Conservation (phyloP, 2,329 filamentous ascomycete genomes). For the Cordyceps cateniannulata region DNA sequence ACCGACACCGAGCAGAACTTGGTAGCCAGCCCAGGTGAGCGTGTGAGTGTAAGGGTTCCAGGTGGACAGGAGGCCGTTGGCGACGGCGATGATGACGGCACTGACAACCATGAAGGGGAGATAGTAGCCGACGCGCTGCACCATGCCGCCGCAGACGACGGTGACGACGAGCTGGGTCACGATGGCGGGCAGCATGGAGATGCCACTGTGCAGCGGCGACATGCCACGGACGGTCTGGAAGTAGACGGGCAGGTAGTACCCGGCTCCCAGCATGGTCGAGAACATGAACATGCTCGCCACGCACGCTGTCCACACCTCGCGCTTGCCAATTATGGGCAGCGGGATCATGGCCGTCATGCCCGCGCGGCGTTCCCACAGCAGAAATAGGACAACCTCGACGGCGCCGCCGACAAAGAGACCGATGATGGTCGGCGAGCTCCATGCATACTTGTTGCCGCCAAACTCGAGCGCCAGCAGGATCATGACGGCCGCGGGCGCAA, state of each 20-base stretch:
- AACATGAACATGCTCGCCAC: conserved; percentile 37
- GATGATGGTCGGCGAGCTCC: conserved; percentile 38
- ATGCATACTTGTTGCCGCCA: conserved; percentile 41
- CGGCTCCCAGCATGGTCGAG: conserved; percentile 35
- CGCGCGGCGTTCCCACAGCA: conserved; percentile 35
- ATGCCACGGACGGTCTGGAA: conserved; percentile 40
- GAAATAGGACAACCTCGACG: conserved; percentile 34
- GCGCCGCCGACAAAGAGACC: conserved; percentile 39
- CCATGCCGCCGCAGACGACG: conserved; percentile 19
- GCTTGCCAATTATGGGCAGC: conserved; percentile 34
- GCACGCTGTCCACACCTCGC: conserved; percentile 36
- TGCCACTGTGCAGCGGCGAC: conserved; percentile 23
- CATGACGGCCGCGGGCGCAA: conserved; percentile 41
- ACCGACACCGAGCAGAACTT: conserved; percentile 35
- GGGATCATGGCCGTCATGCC: conserved; percentile 46
- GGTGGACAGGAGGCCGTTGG: conserved; percentile 36
- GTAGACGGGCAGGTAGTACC: conserved; percentile 45
- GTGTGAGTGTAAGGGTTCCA: conserved; percentile 28
- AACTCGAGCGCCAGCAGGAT: conserved; percentile 47
- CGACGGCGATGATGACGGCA: conserved; percentile 25
- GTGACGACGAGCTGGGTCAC: conserved; percentile 21
- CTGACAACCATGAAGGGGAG: conserved; percentile 34
- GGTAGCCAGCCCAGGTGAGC: conserved; percentile 37
- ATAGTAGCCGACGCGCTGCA: conserved; percentile 34
- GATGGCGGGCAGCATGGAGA: conserved; percentile 24